These are phyloP conservation scores for Astrocystis sublimbata DNA, from an alignment of 495 filamentous ascomycete genomes.

Conservation along the genomic window DNA sequence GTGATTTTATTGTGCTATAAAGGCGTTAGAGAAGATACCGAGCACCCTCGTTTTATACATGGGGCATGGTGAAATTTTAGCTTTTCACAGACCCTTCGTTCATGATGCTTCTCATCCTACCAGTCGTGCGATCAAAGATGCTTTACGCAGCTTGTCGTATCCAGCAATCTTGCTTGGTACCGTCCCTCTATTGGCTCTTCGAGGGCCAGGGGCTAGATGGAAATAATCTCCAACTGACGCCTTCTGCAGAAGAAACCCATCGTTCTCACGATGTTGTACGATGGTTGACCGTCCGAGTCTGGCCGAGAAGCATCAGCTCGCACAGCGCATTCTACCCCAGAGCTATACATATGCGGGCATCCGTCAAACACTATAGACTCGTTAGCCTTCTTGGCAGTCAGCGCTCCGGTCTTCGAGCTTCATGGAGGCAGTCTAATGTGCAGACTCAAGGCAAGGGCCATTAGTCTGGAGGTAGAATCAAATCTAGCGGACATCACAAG, in stretches of 20 bases:
- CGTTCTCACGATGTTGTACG: conserved; percentile 21
- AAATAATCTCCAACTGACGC: conserved; percentile 10
- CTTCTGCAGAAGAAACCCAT: conserved; percentile 11
- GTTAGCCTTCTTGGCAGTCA: conserved; percentile 4
- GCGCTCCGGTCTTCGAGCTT: not conserved
- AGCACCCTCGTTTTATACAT: conserved; percentile 15
- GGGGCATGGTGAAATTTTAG: not conserved
- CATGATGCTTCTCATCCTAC: conserved; percentile 9
- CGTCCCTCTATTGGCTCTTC: conserved; percentile 12
- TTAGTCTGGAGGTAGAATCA: not conserved
- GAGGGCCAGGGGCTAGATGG: conserved; percentile 14
- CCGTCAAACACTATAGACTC: not conserved
- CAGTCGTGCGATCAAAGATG: conserved; percentile 17
- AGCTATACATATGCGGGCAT: conserved; percentile 4
- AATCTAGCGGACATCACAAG: not conserved
- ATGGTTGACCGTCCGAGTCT: conserved; percentile 12
- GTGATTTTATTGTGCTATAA: conserved; percentile 11
- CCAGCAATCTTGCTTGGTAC: conserved; percentile 1
- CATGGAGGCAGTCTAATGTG: not conserved
- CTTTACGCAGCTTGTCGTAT: conserved; percentile 19
- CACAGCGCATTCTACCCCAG: conserved; percentile 1
- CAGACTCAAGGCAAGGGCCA: conserved; percentile 5
- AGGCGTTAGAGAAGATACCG: not conserved
- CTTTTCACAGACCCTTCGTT: not conserved
- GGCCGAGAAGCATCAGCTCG: conserved; percentile 1